Percentiles rank a stretch among this genome's conserved stretches.
These are phyloP conservation scores for Exophiala aquamarina DNA, from an alignment of 2,329 filamentous ascomycete species.

Conservation along the genomic window DNA sequence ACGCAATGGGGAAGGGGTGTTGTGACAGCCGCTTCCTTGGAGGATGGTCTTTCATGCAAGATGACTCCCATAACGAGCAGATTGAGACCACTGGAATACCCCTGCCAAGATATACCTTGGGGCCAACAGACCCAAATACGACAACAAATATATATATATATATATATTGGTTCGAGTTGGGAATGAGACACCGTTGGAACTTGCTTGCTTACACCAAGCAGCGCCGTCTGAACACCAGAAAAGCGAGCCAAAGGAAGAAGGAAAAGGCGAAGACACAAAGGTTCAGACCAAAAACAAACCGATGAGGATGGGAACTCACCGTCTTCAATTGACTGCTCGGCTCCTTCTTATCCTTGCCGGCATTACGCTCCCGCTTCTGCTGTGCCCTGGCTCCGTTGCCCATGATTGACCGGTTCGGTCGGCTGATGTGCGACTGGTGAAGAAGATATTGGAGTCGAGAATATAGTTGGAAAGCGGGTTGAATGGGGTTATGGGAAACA, in stretches of 20 bases:
- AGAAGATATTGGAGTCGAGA: background rate
- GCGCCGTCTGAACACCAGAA: too few relatives aligned
- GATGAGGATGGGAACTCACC: conserved; percentile 46
- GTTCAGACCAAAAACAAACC: background rate
- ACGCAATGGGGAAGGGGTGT: too few relatives aligned
- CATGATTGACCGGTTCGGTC: conserved; percentile 12
- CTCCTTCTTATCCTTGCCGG: conserved; percentile 56
- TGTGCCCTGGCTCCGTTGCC: conserved; percentile 61
- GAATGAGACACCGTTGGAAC: too few relatives aligned
- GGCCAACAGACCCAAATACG: too few relatives aligned
- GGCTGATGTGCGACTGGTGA: background rate
- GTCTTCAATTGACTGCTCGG: conserved; percentile 68
- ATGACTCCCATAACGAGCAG: too few relatives aligned
- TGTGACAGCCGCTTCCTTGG: too few relatives aligned
- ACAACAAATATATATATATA: too few relatives aligned
- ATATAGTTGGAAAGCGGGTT: background rate
- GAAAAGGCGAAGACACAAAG: background rate
- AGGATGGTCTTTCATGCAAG: too few relatives aligned
- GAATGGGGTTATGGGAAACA: background rate
- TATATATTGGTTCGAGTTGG: too few relatives aligned
- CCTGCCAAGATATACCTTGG: too few relatives aligned
- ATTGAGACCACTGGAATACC: too few relatives aligned
- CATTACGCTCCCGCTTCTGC: conserved; percentile 72
- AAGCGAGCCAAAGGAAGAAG: conserved; percentile 1
- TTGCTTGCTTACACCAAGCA: too few relatives aligned